Conservation (phyloP, 2,329 filamentous ascomycete species). For the Xylaria sp. region DNA sequence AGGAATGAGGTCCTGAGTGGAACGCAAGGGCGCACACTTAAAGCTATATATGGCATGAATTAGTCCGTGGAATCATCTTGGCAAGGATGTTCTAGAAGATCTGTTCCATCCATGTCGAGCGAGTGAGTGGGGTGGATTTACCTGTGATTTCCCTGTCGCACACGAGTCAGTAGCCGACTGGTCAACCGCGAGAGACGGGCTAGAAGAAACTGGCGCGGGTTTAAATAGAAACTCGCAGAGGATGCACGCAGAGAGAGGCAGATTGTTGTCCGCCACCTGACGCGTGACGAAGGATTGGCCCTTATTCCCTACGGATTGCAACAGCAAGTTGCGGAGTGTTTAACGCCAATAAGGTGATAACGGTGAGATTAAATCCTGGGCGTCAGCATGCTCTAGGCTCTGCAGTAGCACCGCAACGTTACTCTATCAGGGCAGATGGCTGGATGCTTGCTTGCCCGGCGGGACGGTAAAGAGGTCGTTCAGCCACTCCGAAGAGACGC, state of each 20-base stretch:
- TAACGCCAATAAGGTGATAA: not conserved
- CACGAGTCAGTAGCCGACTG: not conserved
- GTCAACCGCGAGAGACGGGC: not conserved
- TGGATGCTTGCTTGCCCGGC: not conserved
- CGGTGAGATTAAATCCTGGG: not conserved
- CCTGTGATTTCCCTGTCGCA: not conserved
- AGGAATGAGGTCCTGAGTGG: conserved; percentile 3
- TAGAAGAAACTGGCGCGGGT: not conserved
- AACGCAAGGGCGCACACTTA: not conserved
- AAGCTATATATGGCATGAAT: too few relatives aligned
- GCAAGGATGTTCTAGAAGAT: too few relatives aligned
- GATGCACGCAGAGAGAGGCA: not conserved
- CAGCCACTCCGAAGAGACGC: too few relatives aligned
- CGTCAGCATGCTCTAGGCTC: conserved; percentile 2
- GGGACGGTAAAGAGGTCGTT: too few relatives aligned
- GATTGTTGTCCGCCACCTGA: not conserved
- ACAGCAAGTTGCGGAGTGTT: not conserved
- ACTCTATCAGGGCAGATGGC: conserved; percentile 7
- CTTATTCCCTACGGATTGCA: not conserved
- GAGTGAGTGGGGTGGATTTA: not conserved
- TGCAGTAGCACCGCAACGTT: conserved; percentile 26
- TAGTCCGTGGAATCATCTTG: too few relatives aligned
- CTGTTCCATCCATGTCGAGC: not conserved
- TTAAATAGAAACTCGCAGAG: not conserved
- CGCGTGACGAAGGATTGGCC: not conserved